Evolutionary conservation across 164 flowering plant genomes (phyloP), one percentile per base, ranked within the genome.

Genomic region (Berberis thunbergii): DNA sequence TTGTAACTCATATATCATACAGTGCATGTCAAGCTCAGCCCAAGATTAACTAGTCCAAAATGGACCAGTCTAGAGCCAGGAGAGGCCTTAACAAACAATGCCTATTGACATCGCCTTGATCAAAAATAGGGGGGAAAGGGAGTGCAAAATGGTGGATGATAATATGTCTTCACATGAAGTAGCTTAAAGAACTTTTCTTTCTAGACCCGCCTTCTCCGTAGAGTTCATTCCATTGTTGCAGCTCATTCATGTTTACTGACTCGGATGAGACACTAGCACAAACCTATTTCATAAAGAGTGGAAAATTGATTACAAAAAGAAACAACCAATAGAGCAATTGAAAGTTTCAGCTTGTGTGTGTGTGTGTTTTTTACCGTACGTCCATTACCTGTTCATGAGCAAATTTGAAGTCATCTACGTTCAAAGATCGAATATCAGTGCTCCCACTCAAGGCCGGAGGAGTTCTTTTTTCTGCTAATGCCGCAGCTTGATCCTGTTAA

Each of bases 211-310:
- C 97, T 74, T 91, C 96, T 0, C 97, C 94, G 46, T 91, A 88
- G 1, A 86, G 85, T 64, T 91, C 97, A 70, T 91, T 91, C 97
- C 97, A 91, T 63, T 88, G 97, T 65, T 73, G 61, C 38, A 91
- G 84, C 79, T 86, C 97, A 0, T 75, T 85, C 96, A 88, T 91
- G 77, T 88, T 91, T 10, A 76, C 81, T 1, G 96, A 88, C 62
- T 91, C 94, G 0, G 94, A 87, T n/a, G 94, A 88, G n/a, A 91
- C 97, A 70, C 97, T 91, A 1, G 98, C 94, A 62, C 96, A 87
- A 26, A 91, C 98, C 98, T 91, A 73, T 13, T 48, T 10, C n/a
- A 52, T 52, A 52, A 10, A 26, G 26, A 26, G 26, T 26, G 26
- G 26, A 26, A n/a, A 26, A 26, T 26, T 26, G 26, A 52, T 49